phyloP scores from a whole-genome alignment of 192 early-diverging fungal species.

The Phlyctochytrium planicorne region DNA sequence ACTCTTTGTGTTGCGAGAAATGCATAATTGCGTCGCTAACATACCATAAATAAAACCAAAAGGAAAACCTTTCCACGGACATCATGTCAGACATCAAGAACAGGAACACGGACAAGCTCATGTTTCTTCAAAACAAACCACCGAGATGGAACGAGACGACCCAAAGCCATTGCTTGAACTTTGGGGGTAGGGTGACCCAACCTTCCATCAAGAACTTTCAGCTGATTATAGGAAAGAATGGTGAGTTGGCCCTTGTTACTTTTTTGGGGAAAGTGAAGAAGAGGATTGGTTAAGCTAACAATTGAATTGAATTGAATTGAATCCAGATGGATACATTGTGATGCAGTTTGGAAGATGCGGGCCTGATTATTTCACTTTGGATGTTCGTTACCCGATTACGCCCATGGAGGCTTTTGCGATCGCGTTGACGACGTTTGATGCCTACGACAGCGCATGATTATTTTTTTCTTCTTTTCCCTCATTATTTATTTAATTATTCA shows the following conservation, averaged over 20 bases:
- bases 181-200: slow-evolving; percentile 62
- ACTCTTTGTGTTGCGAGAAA: too few relatives aligned
- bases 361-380: slow-evolving; percentile 56
- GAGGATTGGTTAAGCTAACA: background rate
- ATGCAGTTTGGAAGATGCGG: slow-evolving; percentile 69
- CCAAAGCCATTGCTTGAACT: slow-evolving; percentile 62
- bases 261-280: slow-evolving; percentile 2
- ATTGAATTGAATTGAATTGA: background rate
- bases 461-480: too few relatives aligned
- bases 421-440: slow-evolving; percentile 62
- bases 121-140: slow-evolving; percentile 59
- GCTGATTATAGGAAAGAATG: slow-evolving; percentile 46
- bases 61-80: slow-evolving; percentile 43
- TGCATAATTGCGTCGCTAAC: too few relatives aligned
- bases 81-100: slow-evolving; percentile 54
- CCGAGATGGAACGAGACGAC: slow-evolving; percentile 69
- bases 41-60: background rate
- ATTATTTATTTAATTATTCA: too few relatives aligned
- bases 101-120: slow-evolving; percentile 48
- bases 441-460: slow-evolving; percentile 53
- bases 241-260: too few relatives aligned
- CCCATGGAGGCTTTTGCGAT: slow-evolving; percentile 60
- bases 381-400: slow-evolving; percentile 57
- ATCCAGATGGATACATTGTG: slow-evolving; percentile 43
- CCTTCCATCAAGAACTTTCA: slow-evolving; percentile 67